phyloP scores from a whole-genome alignment of 345 rosid genomes.

The Bretschneidera sinensis region DNA sequence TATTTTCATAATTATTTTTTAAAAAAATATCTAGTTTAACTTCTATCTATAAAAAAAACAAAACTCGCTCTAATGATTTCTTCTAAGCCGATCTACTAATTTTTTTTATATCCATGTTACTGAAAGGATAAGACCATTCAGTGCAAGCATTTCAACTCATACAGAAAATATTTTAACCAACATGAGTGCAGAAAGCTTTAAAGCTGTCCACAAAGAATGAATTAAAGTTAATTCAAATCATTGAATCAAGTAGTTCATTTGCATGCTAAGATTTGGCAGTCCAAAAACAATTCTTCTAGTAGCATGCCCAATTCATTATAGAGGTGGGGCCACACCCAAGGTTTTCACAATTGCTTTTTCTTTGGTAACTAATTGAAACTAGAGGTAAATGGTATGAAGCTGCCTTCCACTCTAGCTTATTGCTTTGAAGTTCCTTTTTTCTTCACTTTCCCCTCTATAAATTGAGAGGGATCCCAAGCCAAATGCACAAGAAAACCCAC shows the following conservation, averaged over 20 bases:
- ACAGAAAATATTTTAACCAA: too few species aligned
- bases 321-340: conserved; percentile 6
- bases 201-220: too few species aligned
- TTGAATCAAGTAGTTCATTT: conserved; percentile 10
- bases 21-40: too few species aligned
- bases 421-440: background rate
- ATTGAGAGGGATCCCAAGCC: conserved; percentile 25
- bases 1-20: too few species aligned
- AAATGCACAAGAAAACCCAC: conserved; percentile 13
- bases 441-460: conserved; percentile 44
- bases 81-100: too few species aligned
- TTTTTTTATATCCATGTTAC: too few species aligned
- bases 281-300: background rate
- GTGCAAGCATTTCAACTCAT: too few species aligned
- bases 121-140: too few species aligned
- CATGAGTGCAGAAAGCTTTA: too few species aligned
- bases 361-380: conserved; percentile 2
- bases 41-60: background rate
- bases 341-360: conserved; percentile 11
- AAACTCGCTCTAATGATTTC: too few species aligned
- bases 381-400: conserved; percentile 1
- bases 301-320: conserved; percentile 6
- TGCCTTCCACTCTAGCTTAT: too few species aligned
- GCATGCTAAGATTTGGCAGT: conserved; percentile 14
- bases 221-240: conserved; percentile 1